A percentile compares a stretch with the other conserved stretches of the same genome.
Evolutionary conservation across 495 filamentous ascomycete species (phyloP).

Genomic region (Talaromyces stipitatus): DNA sequence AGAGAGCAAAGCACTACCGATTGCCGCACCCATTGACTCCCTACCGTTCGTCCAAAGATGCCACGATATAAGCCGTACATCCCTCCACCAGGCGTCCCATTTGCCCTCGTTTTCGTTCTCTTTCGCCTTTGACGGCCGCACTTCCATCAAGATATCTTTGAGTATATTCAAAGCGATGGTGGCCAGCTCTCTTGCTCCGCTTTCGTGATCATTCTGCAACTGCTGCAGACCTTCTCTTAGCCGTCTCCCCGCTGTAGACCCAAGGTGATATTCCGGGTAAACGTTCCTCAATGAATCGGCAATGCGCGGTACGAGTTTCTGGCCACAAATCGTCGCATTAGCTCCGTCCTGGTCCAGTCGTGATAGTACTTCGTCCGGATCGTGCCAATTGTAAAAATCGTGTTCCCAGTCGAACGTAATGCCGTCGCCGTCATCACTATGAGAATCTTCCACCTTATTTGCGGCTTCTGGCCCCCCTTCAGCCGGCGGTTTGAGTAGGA

Average conservation of each 20-base stretch:
- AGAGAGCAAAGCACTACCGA: slow-evolving; percentile 40
- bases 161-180: slow-evolving; percentile 39
- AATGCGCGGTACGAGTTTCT: slow-evolving; percentile 3
- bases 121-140: not conserved
- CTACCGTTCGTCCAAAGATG: slow-evolving; percentile 56
- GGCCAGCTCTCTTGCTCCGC: slow-evolving; percentile 50
- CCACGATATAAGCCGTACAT: slow-evolving; percentile 51
- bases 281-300: slow-evolving; percentile 1
- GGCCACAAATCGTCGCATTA: not conserved
- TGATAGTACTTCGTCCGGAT: not conserved
- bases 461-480: slow-evolving; percentile 4
- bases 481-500: slow-evolving; percentile 33
- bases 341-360: not conserved
- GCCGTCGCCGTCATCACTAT: slow-evolving; percentile 19
- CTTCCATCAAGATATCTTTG: slow-evolving; percentile 28
- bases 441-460: not conserved
- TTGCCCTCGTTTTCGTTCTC: slow-evolving; percentile 7
- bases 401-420: slow-evolving; percentile 61
- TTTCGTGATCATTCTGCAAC: slow-evolving; percentile 45
- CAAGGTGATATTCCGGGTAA: slow-evolving; percentile 4
- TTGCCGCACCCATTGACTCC: slow-evolving; percentile 56
- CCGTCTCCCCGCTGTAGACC: not conserved
- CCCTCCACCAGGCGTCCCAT: slow-evolving; percentile 43
- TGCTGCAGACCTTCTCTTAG: slow-evolving; percentile 28
- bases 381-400: slow-evolving; percentile 46